Percentiles rank a stretch among this genome's conserved stretches.
Conservation (phyloP, 2,329 filamentous ascomycete genomes). For the Colletotrichum limetticola region DNA sequence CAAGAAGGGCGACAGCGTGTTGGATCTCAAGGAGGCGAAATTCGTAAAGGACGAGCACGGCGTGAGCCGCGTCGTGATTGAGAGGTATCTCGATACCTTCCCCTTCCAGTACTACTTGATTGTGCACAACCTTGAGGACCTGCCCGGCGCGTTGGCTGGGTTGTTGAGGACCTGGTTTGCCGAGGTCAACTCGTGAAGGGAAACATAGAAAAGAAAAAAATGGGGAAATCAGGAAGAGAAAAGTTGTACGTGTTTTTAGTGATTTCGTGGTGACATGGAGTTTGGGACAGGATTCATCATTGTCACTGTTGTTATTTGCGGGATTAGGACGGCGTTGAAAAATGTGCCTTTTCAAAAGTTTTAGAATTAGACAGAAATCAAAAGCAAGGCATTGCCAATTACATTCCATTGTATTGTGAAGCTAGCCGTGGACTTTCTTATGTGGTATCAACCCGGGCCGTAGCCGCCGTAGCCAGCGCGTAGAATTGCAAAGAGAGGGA, state of each 20-base stretch:
- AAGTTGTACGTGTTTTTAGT: neutral
- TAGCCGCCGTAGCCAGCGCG: constrained; percentile 9
- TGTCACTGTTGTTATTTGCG: neutral
- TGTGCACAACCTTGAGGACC: constrained; percentile 89
- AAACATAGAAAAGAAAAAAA: neutral
- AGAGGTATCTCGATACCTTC: constrained; percentile 93
- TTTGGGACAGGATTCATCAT: neutral
- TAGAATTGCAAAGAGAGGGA: constrained; percentile 20
- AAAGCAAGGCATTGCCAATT: neutral
- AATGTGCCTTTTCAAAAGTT: neutral
- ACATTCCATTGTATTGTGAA: constrained; percentile 2
- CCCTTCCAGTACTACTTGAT: constrained; percentile 98
- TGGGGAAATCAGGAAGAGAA: neutral
- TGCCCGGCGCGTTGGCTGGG: constrained; percentile 88
- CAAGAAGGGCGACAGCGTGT: constrained; percentile 72
- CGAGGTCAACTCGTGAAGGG: constrained; percentile 63
- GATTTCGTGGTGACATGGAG: neutral
- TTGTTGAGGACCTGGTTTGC: constrained; percentile 97
- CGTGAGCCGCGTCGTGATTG: constrained; percentile 79
- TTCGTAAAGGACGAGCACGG: constrained; percentile 75
- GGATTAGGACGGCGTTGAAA: neutral
- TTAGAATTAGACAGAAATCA: neutral
- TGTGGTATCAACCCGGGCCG: constrained; percentile 32
- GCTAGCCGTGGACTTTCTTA: neutral
- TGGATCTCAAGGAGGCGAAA: constrained; percentile 88